Conservation (phyloP, 306 rosid species). For the Vachellia pachyceras region DNA sequence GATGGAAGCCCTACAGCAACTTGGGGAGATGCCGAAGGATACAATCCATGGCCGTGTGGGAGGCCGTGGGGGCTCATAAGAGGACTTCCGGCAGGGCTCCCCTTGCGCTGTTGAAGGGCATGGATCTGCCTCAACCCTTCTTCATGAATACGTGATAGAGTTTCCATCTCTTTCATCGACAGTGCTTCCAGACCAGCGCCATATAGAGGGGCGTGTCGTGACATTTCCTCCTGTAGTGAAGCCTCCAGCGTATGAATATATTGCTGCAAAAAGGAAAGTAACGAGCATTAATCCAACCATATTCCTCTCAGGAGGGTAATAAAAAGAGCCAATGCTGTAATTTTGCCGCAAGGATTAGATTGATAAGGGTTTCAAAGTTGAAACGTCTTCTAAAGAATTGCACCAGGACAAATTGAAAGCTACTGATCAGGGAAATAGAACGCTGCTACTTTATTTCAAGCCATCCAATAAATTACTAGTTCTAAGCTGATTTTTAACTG, state of each 20-base stretch:
- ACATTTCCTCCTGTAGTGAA: slow-evolving; percentile 97
- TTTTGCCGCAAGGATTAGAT: background rate
- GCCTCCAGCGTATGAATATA: slow-evolving; percentile 90
- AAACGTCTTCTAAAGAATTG: slow-evolving; percentile 19
- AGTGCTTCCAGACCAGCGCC: slow-evolving; percentile 97
- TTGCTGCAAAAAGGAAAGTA: slow-evolving; percentile 67
- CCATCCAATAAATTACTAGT: background rate
- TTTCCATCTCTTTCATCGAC: slow-evolving; percentile 93
- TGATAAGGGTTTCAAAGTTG: slow-evolving; percentile 20
- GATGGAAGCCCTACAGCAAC: slow-evolving; percentile 76
- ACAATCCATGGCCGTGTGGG: slow-evolving; percentile 80
- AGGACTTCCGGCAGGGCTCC: slow-evolving; percentile 78
- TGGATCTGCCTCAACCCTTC: slow-evolving; percentile 98
- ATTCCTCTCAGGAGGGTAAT: background rate
- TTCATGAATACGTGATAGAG: slow-evolving; percentile 86
- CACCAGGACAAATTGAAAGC: background rate
- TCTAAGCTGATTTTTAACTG: background rate
- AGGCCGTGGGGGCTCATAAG: slow-evolving; percentile 78
- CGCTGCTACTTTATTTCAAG: background rate
- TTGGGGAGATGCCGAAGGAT: slow-evolving; percentile 63
- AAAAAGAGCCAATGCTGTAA: slow-evolving; percentile 12
- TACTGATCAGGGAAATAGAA: background rate
- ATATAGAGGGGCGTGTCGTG: slow-evolving; percentile 92
- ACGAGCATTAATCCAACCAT: slow-evolving; percentile 35
- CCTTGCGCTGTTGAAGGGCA: slow-evolving; percentile 85